phyloP scores from a whole-genome alignment of 768 basidiomycete genomes.

The Lactarius indigo region DNA sequence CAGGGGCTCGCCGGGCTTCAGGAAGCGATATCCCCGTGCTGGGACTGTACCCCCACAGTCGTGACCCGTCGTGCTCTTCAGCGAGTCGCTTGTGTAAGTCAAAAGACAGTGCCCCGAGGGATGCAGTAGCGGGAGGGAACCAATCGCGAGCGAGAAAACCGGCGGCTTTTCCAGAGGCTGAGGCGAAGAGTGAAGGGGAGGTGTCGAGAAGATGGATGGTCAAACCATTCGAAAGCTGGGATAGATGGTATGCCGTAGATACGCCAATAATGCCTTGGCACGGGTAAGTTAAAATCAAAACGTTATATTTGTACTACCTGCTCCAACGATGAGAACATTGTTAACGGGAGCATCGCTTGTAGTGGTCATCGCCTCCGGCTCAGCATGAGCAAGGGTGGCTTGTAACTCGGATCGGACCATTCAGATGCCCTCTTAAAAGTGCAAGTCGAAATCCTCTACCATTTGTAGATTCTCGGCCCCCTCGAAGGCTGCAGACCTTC shows the following conservation, averaged over 20 bases:
- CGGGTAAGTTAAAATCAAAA: neutral
- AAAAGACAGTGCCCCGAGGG: conserved; percentile 22
- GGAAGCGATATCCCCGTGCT: conserved; percentile 32
- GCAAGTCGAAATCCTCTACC: neutral
- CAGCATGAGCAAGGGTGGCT: neutral
- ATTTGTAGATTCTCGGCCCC: conserved; percentile 47
- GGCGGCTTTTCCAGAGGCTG: conserved; percentile 35
- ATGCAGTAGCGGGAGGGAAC: conserved; percentile 18
- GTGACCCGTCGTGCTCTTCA: conserved; percentile 34
- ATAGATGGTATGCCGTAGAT: conserved; percentile 42
- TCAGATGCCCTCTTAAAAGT: neutral
- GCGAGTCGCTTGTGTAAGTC: conserved; percentile 39
- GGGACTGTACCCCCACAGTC: conserved; percentile 40
- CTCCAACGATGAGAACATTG: conserved; percentile 42
- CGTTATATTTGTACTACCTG: conserved; percentile 24
- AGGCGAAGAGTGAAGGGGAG: conserved; percentile 36
- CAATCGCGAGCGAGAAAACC: conserved; percentile 44
- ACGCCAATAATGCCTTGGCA: conserved; percentile 41
- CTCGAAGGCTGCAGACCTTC: conserved; percentile 41
- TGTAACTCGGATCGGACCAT: neutral
- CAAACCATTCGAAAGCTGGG: conserved; percentile 28
- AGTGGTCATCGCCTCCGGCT: neutral
- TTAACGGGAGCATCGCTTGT: neutral
- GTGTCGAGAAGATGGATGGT: conserved; percentile 43
- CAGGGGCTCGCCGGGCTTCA: conserved; percentile 2